phyloP scores from a whole-genome alignment of 139 green algal genomes.

The Zygnema cylindricum region DNA sequence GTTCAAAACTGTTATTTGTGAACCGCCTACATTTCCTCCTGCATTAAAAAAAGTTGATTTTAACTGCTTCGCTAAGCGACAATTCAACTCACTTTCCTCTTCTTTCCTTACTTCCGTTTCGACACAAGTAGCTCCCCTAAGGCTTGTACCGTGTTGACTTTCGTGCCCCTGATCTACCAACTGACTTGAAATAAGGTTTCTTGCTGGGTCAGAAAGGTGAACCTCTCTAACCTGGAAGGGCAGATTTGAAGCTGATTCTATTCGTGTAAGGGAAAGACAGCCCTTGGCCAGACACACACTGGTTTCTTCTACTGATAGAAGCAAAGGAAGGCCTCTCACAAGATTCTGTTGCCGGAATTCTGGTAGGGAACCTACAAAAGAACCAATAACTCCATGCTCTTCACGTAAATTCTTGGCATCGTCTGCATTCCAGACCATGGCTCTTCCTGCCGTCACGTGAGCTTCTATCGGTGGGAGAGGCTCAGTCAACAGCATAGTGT shows the following conservation, averaged over 20 bases:
- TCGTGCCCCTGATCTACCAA: too few species aligned
- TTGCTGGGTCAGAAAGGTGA: too few species aligned
- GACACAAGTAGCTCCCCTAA: too few species aligned
- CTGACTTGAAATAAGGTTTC: neutral
- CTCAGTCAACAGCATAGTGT: too few species aligned
- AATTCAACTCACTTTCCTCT: too few species aligned
- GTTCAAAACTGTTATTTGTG: too few species aligned
- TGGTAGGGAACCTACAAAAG: slow-evolving; percentile 9
- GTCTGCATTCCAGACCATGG: slow-evolving; percentile 11
- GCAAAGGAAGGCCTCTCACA: slow-evolving; percentile 35
- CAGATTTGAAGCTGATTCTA: too few species aligned
- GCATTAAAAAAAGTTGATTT: too few species aligned
- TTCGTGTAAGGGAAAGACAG: too few species aligned
- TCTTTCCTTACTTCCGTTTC: neutral
- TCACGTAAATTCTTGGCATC: neutral
- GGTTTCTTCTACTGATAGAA: slow-evolving; percentile 4
- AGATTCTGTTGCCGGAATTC: slow-evolving; percentile 16
- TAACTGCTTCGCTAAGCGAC: too few species aligned
- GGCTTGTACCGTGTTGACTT: too few species aligned
- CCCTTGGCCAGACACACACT: neutral
- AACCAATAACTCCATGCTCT: slow-evolving; percentile 5
- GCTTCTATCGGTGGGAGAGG: neutral
- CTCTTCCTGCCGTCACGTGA: neutral
- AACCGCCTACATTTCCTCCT: neutral
- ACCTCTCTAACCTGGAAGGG: neutral